Evolutionary conservation across 768 basidiomycete species (phyloP), one percentile per base, ranked within the genome.

Genomic region (Termitomyces eurrhizus): DNA sequence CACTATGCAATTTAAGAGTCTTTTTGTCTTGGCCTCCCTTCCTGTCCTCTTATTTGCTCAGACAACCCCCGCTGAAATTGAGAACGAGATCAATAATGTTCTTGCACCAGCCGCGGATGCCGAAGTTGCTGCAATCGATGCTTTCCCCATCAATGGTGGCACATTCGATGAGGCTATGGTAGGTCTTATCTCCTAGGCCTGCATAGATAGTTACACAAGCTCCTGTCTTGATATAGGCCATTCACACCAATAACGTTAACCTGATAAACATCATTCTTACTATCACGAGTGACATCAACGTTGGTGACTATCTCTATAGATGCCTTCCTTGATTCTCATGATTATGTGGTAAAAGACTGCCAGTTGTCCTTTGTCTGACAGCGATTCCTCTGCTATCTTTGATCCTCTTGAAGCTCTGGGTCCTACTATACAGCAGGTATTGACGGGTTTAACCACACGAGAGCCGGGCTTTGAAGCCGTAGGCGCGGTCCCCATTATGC

Each of bases 231-330:
- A 32, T 32, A 9, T 32, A 76, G 75, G 62, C 65, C 12, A 73
- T 77, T 61, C 75, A 76, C 66, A 72, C 51, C n/a, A n/a, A n/a
- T n/a, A n/a, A n/a, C n/a, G 64, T 53, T 3, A 64, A 41, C 32
- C 57, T 73, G 9, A 63, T 60, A 14, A 62, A 63, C 9, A 7
- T 14, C 2, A 7, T 46, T 14, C 1, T 46, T 46, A 26, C 24
- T 46, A 69, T 66, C 3, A 72, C 72, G 4, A 59, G 64, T 12
- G 75, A 75, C 48, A 66, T 67, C 2, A 57, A 61, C 6, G 72
- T 73, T 48, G 13, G 67, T 66, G 21, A 3, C 32, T 13, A 26
- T 24, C 33, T 26, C 37, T 33, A 16, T 13, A 14, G 4, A 45
- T 29, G 37, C 18, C 13, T 56, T n/a, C 16, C 0, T 14, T 29